These are phyloP conservation scores for Fusarium sp. DNA, from an alignment of 2,329 filamentous ascomycete genomes.

Conservation along the genomic window DNA sequence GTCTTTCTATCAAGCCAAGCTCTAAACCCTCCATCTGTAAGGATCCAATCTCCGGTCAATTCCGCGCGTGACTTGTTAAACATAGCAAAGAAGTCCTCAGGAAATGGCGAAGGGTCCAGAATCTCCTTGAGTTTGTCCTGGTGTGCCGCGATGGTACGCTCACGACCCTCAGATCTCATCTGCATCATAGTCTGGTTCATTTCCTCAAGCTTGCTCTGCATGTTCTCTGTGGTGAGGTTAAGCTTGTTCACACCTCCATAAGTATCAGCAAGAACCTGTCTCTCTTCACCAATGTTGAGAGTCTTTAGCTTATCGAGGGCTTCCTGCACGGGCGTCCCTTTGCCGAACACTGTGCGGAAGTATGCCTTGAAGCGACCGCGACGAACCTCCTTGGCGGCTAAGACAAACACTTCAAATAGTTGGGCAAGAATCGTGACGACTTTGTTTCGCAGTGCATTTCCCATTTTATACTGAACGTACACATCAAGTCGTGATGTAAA, in stretches of 20 bases:
- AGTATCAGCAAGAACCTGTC: constrained; percentile 57
- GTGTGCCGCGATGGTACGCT: constrained; percentile 46
- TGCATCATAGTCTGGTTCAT: constrained; percentile 49
- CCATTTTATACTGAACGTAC: constrained; percentile 53
- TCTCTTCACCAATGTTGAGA: constrained; percentile 54
- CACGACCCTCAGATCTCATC: constrained; percentile 48
- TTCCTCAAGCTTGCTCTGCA: constrained; percentile 48
- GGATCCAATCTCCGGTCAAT: constrained; percentile 59
- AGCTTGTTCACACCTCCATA: constrained; percentile 50
- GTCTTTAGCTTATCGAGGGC: constrained; percentile 53
- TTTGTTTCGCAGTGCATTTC: constrained; percentile 50
- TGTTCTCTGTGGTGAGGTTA: constrained; percentile 49
- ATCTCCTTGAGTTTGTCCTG: constrained; percentile 53
- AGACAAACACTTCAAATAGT: constrained; percentile 56
- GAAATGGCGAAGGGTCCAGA: constrained; percentile 54
- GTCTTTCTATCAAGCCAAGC: constrained; percentile 52
- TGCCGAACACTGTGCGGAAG: constrained; percentile 52
- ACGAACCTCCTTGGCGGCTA: constrained; percentile 54
- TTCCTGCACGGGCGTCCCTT: constrained; percentile 52
- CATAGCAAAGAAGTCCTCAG: constrained; percentile 54
- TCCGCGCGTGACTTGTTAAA: constrained; percentile 53
- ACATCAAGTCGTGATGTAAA: constrained; percentile 55
- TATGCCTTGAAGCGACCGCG: constrained; percentile 54
- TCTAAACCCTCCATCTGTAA: constrained; percentile 51
- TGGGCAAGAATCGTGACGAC: constrained; percentile 54